Conservation (phyloP, 495 filamentous ascomycete species). For the Tuber magnatum region DNA sequence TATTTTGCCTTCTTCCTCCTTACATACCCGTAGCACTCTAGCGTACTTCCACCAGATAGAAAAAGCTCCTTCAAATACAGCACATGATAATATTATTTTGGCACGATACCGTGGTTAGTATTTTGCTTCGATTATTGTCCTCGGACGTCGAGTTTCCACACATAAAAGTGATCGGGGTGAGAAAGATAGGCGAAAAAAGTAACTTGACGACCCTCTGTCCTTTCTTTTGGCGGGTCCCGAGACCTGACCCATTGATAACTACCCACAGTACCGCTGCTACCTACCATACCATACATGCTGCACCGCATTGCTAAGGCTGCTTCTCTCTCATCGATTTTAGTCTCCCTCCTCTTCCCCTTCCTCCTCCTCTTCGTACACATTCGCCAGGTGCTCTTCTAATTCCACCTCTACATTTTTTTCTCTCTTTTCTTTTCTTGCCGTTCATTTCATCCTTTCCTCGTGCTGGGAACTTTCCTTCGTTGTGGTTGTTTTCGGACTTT, state of each 20-base stretch:
- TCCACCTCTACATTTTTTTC: slow-evolving; percentile 31
- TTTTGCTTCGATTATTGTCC: not conserved
- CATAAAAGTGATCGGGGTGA: not conserved
- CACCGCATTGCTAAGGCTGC: slow-evolving; percentile 5
- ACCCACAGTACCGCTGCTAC: slow-evolving; percentile 13
- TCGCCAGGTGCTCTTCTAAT: slow-evolving; percentile 36
- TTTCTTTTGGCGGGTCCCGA: not conserved
- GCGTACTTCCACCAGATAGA: not conserved
- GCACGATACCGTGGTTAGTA: not conserved
- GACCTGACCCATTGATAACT: slow-evolving; percentile 3
- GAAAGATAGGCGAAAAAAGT: not conserved
- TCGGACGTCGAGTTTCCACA: not conserved
- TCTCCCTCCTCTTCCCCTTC: slow-evolving; percentile 31
- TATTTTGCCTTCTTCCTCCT: not conserved
- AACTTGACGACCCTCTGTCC: not conserved
- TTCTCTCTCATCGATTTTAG: slow-evolving; percentile 39
- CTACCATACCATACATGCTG: not conserved
- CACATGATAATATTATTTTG: not conserved
- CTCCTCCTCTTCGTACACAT: slow-evolving; percentile 41
- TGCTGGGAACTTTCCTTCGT: slow-evolving; percentile 40
- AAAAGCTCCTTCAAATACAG: not conserved
- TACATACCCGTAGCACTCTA: not conserved
- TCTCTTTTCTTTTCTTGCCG: slow-evolving; percentile 40
- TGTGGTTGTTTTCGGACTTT: slow-evolving; percentile 34
- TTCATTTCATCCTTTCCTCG: slow-evolving; percentile 25